These are phyloP conservation scores for Nicotiana otophora DNA, from an alignment of 257 asterid species.

Conservation along the genomic window DNA sequence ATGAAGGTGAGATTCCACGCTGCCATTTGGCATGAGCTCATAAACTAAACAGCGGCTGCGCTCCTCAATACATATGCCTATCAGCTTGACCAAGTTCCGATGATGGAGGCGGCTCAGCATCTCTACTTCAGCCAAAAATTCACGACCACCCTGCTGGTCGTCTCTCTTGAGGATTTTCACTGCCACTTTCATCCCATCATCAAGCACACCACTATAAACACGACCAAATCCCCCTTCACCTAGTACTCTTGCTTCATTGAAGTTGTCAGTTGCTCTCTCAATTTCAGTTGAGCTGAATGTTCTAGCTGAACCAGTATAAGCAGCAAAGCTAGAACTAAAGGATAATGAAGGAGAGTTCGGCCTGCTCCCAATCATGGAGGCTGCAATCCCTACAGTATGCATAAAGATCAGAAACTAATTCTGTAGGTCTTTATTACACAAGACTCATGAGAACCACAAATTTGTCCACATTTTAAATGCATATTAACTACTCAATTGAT, in stretches of 20 bases:
- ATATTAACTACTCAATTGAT: neutral
- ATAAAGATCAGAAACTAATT: neutral
- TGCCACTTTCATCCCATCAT: slow-evolving; percentile 76
- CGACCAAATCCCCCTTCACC: slow-evolving; percentile 99
- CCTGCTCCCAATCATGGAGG: slow-evolving; percentile 52
- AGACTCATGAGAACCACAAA: neutral
- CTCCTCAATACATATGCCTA: slow-evolving; percentile 83
- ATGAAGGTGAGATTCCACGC: slow-evolving; percentile 91
- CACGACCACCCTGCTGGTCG: slow-evolving; percentile 88
- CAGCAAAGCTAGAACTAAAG: slow-evolving; percentile 69
- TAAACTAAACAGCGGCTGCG: slow-evolving; percentile 74
- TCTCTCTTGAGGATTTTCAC: slow-evolving; percentile 83
- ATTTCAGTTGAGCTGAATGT: slow-evolving; percentile 60
- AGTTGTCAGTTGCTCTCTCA: slow-evolving; percentile 75
- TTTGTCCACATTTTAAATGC: neutral
- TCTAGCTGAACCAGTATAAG: slow-evolving; percentile 74
- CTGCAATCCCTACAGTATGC: slow-evolving; percentile 37
- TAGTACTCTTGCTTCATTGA: slow-evolving; percentile 59
- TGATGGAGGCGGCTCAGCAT: slow-evolving; percentile 96
- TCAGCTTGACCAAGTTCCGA: slow-evolving; percentile 79
- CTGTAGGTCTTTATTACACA: neutral
- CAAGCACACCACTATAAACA: slow-evolving; percentile 76
- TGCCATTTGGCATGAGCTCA: slow-evolving; percentile 74
- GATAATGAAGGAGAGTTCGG: slow-evolving; percentile 68
- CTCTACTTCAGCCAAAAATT: slow-evolving; percentile 95